A percentile compares a stretch with the other conserved stretches of the same genome.
These are phyloP conservation scores for Chionographis japonica DNA, from an alignment of 106 monocot species.

Conservation along the genomic window DNA sequence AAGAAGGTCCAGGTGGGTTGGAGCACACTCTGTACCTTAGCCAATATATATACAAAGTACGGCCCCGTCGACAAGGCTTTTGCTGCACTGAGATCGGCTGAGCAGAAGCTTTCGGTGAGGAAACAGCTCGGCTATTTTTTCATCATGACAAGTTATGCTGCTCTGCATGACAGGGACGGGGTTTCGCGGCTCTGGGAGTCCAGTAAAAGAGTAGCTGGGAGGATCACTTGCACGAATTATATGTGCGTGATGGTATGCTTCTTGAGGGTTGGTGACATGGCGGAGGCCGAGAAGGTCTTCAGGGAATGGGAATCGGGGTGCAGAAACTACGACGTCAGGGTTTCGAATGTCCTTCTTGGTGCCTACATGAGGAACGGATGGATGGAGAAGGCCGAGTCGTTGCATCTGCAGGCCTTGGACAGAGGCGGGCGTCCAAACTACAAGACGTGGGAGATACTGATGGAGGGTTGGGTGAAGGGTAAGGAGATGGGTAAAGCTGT, in stretches of 20 bases:
- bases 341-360: constrained; percentile 74
- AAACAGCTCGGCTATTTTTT: constrained; percentile 66
- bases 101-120: constrained; percentile 45
- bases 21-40: constrained; percentile 70
- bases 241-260: constrained; percentile 63
- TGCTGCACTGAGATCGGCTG: constrained; percentile 49
- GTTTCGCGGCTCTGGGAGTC: constrained; percentile 65
- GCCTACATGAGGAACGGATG: constrained; percentile 72
- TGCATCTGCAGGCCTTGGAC: constrained; percentile 41
- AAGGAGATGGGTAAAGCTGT: constrained; percentile 71
- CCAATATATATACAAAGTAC: constrained; percentile 47
- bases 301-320: constrained; percentile 57
- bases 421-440: constrained; percentile 72
- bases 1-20: constrained; percentile 66
- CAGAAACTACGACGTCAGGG: constrained; percentile 66
- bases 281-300: constrained; percentile 57
- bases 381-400: constrained; percentile 62
- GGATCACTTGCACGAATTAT: constrained; percentile 55
- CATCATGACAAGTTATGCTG: constrained; percentile 79
- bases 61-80: constrained; percentile 35
- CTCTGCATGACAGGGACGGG: constrained; percentile 43
- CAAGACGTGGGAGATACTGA: constrained; percentile 87
- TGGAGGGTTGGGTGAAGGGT: constrained; percentile 72
- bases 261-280: constrained; percentile 62
- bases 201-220: constrained; percentile 59